These are phyloP conservation scores for Aspergillus japonicus DNA, from an alignment of 2,329 filamentous ascomycete genomes.

Conservation along the genomic window DNA sequence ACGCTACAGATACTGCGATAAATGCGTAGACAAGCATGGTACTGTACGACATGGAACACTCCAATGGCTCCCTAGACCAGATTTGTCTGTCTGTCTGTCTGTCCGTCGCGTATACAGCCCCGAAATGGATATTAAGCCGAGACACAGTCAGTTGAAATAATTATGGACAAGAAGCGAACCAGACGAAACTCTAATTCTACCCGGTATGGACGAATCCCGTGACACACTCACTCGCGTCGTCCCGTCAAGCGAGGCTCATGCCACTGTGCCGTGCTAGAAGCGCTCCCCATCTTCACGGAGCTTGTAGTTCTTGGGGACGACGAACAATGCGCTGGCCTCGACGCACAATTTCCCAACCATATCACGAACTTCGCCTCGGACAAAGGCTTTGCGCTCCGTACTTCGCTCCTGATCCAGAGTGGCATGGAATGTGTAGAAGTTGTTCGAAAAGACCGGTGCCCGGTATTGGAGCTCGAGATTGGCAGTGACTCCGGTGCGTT, in stretches of 20 bases:
- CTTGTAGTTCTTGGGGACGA: constrained; percentile 54
- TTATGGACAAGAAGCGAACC: too few species aligned
- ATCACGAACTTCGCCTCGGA: constrained; percentile 36
- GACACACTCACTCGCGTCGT: not conserved
- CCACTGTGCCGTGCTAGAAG: constrained; percentile 29
- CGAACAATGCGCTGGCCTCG: constrained; percentile 58
- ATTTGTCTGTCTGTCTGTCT: too few species aligned
- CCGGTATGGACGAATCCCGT: not conserved
- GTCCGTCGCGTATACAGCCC: not conserved
- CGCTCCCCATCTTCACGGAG: constrained; percentile 41
- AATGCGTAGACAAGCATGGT: too few species aligned
- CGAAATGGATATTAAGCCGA: not conserved
- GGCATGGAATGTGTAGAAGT: constrained; percentile 62
- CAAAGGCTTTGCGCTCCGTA: constrained; percentile 40
- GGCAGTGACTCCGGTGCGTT: constrained; percentile 56
- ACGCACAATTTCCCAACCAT: constrained; percentile 57
- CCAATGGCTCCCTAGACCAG: too few species aligned
- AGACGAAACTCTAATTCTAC: too few species aligned
- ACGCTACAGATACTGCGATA: not conserved
- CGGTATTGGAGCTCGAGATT: constrained; percentile 62
- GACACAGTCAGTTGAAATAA: too few species aligned
- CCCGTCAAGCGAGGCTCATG: not conserved
- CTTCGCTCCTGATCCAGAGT: constrained; percentile 43
- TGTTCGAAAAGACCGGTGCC: constrained; percentile 57
- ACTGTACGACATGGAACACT: too few species aligned